Conservation (phyloP, 495 filamentous ascomycete species). For the Bacidia rubella region DNA sequence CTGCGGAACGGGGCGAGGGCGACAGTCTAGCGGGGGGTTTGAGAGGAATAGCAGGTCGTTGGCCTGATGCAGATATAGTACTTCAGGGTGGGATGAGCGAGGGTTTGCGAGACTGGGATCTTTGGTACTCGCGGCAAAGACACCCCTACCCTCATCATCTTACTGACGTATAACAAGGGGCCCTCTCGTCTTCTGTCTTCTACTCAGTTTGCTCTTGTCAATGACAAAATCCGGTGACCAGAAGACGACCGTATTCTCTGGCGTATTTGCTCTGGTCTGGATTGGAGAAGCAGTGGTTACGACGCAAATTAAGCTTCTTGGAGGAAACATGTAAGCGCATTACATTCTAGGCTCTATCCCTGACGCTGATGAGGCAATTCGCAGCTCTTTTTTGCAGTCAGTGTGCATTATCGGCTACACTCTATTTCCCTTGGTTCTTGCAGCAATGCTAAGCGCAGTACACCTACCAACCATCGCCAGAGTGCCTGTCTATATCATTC, state of each 20-base stretch:
- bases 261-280: constrained; percentile 94
- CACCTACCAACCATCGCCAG: constrained; percentile 60
- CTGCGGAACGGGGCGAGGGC: constrained; percentile 50
- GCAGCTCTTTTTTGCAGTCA: constrained; percentile 90
- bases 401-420: constrained; percentile 98
- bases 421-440: constrained; percentile 94
- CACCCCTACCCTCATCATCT: background rate
- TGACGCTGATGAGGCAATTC: constrained; percentile 5
- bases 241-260: constrained; percentile 79
- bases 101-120: constrained; percentile 87
- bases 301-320: constrained; percentile 93
- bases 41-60: constrained; percentile 50
- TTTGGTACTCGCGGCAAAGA: constrained; percentile 47
- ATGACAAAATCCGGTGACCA: constrained; percentile 60
- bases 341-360: background rate
- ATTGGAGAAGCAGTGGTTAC: constrained; percentile 94
- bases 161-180: constrained; percentile 38
- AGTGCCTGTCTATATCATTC: constrained; percentile 77
- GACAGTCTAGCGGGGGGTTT: constrained; percentile 49
- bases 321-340: constrained; percentile 82
- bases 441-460: constrained; percentile 74
- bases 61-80: constrained; percentile 59
- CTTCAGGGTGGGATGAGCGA: constrained; percentile 72
- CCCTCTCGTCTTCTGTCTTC: constrained; percentile 80
- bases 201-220: constrained; percentile 75